Evolutionary conservation across 768 basidiomycete species (phyloP).

Genomic region (Leccinum olivaceopallidum): DNA sequence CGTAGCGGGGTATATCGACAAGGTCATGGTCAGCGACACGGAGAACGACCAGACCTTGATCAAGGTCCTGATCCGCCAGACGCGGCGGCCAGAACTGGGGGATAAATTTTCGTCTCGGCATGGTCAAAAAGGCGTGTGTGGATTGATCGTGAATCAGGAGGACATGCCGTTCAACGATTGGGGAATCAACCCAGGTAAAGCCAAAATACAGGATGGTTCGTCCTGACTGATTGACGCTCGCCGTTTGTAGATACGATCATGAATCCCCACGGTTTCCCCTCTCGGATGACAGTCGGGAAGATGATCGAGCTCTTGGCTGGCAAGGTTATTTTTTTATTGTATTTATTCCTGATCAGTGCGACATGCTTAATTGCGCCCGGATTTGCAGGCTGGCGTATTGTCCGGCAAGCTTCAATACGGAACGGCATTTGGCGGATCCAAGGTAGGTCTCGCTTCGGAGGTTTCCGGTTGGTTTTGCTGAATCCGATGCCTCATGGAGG

Average conservation of each 20-base stretch:
- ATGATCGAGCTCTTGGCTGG: conserved; percentile 98
- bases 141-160: conserved; percentile 97
- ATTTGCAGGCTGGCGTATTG: conserved; percentile 79
- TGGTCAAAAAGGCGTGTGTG: conserved; percentile 99
- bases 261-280: conserved; percentile 99
- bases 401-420: conserved; percentile 90
- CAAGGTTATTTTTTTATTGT: conserved; percentile 53
- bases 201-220: background rate
- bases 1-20: conserved; percentile 93
- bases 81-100: conserved; percentile 92
- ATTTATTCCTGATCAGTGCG: background rate
- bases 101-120: conserved; percentile 99
- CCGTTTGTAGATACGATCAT: conserved; percentile 86
- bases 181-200: conserved; percentile 82
- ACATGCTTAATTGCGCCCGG: background rate
- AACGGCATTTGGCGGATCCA: conserved; percentile 97
- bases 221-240: conserved; percentile 15
- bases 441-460: conserved; percentile 47
- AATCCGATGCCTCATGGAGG: conserved; percentile 43
- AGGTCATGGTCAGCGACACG: conserved; percentile 95
- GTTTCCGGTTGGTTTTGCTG: conserved; percentile 8
- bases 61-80: conserved; percentile 97
- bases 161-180: conserved; percentile 99
- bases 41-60: conserved; percentile 96
- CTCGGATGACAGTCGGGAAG: conserved; percentile 99